Conservation (phyloP, 208 protist genomes). For the Wallacemonas rigidus region DNA sequence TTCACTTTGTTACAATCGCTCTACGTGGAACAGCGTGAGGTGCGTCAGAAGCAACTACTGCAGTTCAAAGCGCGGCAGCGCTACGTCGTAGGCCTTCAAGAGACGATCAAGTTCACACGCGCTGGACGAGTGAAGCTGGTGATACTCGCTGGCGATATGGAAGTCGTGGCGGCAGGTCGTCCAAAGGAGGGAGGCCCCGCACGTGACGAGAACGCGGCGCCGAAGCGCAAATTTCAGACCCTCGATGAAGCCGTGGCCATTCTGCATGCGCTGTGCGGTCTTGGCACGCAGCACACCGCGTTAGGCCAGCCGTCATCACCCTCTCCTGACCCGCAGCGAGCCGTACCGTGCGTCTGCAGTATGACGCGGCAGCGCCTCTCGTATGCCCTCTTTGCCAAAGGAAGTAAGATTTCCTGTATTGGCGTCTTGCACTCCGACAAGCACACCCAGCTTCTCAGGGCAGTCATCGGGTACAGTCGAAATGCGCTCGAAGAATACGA, state of each 20-base stretch:
- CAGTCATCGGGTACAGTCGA: conserved; percentile 29
- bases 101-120: conserved; percentile 56
- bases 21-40: conserved; percentile 55
- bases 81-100: conserved; percentile 65
- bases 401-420: conserved; percentile 48
- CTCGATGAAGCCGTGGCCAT: conserved; percentile 37
- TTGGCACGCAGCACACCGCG: not conserved
- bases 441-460: conserved; percentile 29
- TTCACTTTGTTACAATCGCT: conserved; percentile 65
- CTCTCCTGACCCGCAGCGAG: conserved; percentile 13
- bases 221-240: conserved; percentile 29
- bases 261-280: conserved; percentile 28
- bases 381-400: conserved; percentile 73
- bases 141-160: conserved; percentile 62
- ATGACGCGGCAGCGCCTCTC: conserved; percentile 63
- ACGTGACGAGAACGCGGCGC: not conserved
- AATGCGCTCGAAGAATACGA: conserved; percentile 21
- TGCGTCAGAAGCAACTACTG: conserved; percentile 55
- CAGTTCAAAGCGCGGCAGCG: conserved; percentile 59
- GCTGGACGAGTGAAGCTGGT: conserved; percentile 53
- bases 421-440: conserved; percentile 52
- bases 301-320: not conserved
- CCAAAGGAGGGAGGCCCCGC: not conserved
- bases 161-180: conserved; percentile 14
- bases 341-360: conserved; percentile 39